Conservation (phyloP, 2,329 filamentous ascomycete species). For the Drechslerella stenobrocha region DNA sequence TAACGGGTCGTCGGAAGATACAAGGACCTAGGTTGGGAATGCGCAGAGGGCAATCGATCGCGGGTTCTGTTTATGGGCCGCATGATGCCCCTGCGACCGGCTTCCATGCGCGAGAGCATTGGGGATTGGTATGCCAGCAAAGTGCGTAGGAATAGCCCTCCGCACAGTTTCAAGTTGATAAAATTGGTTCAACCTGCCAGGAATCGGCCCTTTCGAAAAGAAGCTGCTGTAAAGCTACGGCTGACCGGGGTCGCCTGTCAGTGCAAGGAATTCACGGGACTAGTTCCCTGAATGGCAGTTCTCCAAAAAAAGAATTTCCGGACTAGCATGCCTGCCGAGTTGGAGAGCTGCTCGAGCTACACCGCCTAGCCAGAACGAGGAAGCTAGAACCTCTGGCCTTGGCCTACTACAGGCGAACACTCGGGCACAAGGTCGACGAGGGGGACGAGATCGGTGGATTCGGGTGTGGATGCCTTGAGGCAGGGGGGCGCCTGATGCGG, state of each 20-base stretch:
- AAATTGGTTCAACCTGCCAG: slow-evolving; percentile 48
- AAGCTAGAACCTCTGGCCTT: slow-evolving; percentile 25
- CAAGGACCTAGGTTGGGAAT: slow-evolving; percentile 18
- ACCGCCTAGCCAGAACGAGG: slow-evolving; percentile 35
- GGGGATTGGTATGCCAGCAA: slow-evolving; percentile 29
- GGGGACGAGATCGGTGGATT: slow-evolving; percentile 23
- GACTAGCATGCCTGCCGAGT: neutral
- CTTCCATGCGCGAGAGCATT: slow-evolving; percentile 10
- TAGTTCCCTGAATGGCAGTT: slow-evolving; percentile 47
- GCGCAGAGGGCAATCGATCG: slow-evolving; percentile 38
- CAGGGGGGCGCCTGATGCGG: slow-evolving; percentile 46
- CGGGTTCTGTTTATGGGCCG: slow-evolving; percentile 40
- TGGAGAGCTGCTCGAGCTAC: slow-evolving; percentile 12
- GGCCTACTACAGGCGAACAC: slow-evolving; percentile 9
- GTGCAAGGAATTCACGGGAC: slow-evolving; percentile 45
- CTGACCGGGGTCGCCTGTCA: slow-evolving; percentile 28
- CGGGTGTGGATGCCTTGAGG: slow-evolving; percentile 47
- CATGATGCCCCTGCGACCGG: slow-evolving; percentile 21
- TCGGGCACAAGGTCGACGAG: slow-evolving; percentile 17
- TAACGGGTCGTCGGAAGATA: slow-evolving; percentile 42
- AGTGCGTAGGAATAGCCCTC: slow-evolving; percentile 24
- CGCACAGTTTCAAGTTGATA: slow-evolving; percentile 45
- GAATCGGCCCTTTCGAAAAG: slow-evolving; percentile 30
- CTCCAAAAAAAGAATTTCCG: slow-evolving; percentile 23
- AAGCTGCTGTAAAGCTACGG: slow-evolving; percentile 23